Percentiles rank a stretch among this genome's conserved stretches.
Evolutionary conservation across 2,329 filamentous ascomycete genomes (phyloP).

Genomic region (Colletotrichum coccodes): DNA sequence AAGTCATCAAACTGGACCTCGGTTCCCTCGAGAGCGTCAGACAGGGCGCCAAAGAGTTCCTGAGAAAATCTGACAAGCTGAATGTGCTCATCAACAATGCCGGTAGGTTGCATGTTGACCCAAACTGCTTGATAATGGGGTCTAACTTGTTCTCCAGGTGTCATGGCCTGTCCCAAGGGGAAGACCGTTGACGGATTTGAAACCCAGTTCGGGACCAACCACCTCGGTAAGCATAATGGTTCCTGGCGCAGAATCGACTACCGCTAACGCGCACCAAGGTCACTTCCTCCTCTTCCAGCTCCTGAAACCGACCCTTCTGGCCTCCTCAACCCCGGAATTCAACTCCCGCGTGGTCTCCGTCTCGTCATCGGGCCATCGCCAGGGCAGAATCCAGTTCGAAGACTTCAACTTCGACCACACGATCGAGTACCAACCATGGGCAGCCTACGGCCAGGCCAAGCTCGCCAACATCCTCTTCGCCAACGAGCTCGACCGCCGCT

Average conservation of each 20-base stretch:
- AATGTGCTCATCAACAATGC: slow-evolving; percentile 40
- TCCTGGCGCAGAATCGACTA: not conserved
- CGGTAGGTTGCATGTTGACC: slow-evolving; percentile 5
- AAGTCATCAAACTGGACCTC: slow-evolving; percentile 46
- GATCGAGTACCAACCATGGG: slow-evolving; percentile 46
- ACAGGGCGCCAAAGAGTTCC: slow-evolving; percentile 34
- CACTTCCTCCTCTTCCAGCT: slow-evolving; percentile 58
- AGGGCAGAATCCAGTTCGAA: slow-evolving; percentile 41
- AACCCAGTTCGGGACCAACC: slow-evolving; percentile 62
- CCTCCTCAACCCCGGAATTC: slow-evolving; percentile 19
- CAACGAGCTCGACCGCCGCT: slow-evolving; percentile 61
- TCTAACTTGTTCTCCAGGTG: not conserved
- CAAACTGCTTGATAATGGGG: too few relatives aligned
- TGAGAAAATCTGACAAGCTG: slow-evolving; percentile 31
- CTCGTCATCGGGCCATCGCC: slow-evolving; percentile 53
- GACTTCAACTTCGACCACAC: slow-evolving; percentile 35
- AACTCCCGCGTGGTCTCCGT: slow-evolving; percentile 58
- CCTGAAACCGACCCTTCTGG: slow-evolving; percentile 29
- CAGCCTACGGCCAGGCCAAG: slow-evolving; percentile 60
- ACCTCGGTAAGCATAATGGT: slow-evolving; percentile 46
- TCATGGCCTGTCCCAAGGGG: slow-evolving; percentile 28
- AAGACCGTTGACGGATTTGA: slow-evolving; percentile 39
- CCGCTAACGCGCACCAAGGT: slow-evolving; percentile 17
- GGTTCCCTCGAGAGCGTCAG: slow-evolving; percentile 42
- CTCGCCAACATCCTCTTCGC: slow-evolving; percentile 61